Conservation (phyloP, 176 grass and related monocot genomes). For the Canna indica region DNA sequence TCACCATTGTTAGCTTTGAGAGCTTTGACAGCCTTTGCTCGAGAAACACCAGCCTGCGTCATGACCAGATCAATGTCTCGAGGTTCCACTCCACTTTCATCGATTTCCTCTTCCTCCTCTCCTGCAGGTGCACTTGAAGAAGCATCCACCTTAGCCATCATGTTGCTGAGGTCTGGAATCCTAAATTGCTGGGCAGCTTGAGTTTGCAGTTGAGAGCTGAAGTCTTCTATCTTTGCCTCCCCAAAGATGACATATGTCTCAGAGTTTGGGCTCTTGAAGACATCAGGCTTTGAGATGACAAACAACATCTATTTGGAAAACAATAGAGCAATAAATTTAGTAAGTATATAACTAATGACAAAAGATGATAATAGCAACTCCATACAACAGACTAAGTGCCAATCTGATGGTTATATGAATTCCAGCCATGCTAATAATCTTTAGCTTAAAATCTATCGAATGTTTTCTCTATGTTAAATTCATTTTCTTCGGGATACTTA, state of each 20-base stretch:
- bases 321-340: too few species aligned
- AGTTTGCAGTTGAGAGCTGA: background rate
- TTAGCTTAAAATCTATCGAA: too few species aligned
- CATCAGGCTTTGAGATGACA: background rate
- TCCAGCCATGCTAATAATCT: too few species aligned
- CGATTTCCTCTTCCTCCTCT: background rate
- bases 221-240: background rate
- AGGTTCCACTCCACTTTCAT: background rate
- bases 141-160: background rate
- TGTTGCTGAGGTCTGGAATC: background rate
- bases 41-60: background rate
- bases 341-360: too few species aligned
- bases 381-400: too few species aligned
- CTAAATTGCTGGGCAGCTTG: background rate
- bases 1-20: background rate
- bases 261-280: background rate
- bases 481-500: background rate
- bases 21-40: background rate
- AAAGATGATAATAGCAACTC: too few species aligned
- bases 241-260: background rate
- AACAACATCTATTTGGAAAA: background rate
- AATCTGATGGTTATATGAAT: too few species aligned
- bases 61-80: background rate
- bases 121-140: background rate
- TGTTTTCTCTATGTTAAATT: too few species aligned